Evolutionary conservation across 2,329 filamentous ascomycete genomes (phyloP), one percentile per base, ranked within the genome.

Genomic region (Fonsecaea erecta): DNA sequence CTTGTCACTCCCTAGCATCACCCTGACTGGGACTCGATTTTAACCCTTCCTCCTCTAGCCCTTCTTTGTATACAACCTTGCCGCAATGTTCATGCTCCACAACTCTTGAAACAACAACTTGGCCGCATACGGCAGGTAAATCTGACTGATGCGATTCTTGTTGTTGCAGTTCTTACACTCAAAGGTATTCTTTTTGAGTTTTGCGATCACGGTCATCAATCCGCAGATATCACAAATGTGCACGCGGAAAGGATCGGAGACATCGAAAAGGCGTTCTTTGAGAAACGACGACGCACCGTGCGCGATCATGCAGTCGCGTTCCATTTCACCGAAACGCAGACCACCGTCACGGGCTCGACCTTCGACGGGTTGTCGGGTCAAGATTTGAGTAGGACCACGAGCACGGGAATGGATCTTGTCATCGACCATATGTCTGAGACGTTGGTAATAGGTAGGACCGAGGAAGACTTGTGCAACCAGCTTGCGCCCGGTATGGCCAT

Each of bases 221-320:
- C 95, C 95, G 78, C 95, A 99, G 74, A 98, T 96, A 80, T 99
- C 95, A 82, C 95, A 99, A 74, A 99, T 90, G 79, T 99, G 95
- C 65, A 99, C 95, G 78, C 93, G 86, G 86, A 98, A 99, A 40
- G 95, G 94, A 82, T 99, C 95, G 60, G 92, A 97, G 57, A 99
- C 95, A 77, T 98, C 94, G 74, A 99, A 97, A 64, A 99, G 81
- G 74, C 95, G 88, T 83, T 99, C 95, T 82, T 99, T 99, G 75
- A 99, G 81, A 86, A 99, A 99, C 1, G 93, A 90, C 61, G 92
- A 94, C 2, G 96, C 95, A 76, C 95, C 95, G 77, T 99, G 96
- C n/a, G 96, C 93, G 83, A 99, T 99, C 95, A 99, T 99, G 78
- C 95, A 99, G 87, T 99, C 96, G 82, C 96, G 94, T 81, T 99